Conservation (phyloP, 2,329 filamentous ascomycete genomes). For the Fusarium sp. region DNA sequence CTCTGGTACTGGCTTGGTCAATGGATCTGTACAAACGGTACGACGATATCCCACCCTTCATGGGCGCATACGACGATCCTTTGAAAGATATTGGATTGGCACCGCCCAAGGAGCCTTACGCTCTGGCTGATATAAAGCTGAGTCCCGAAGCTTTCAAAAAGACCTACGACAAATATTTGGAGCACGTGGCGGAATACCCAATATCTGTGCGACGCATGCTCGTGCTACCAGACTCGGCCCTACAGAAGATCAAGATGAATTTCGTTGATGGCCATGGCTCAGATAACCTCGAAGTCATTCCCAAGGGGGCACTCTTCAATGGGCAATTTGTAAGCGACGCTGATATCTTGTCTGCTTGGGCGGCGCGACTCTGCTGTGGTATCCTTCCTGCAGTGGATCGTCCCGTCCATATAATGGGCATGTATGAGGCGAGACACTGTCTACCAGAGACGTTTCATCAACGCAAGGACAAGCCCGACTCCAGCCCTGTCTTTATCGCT, state of each 20-base stretch:
- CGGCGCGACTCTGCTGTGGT: conserved; percentile 6
- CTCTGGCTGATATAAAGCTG: background rate
- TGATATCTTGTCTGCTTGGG: conserved; percentile 5
- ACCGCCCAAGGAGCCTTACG: background rate
- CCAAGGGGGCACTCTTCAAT: conserved; percentile 8
- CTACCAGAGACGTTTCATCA: conserved; percentile 5
- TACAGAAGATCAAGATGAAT: conserved; percentile 7
- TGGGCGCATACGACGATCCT: conserved; percentile 11
- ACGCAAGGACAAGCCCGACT: conserved; percentile 4
- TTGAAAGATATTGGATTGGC: background rate
- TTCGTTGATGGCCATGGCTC: background rate
- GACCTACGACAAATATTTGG: conserved; percentile 5
- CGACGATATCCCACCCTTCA: conserved; percentile 4
- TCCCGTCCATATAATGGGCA: conserved; percentile 10
- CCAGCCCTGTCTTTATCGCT: conserved; percentile 4
- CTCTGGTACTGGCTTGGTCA: conserved; percentile 7
- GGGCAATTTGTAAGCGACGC: conserved; percentile 8
- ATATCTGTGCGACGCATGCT: conserved; percentile 5
- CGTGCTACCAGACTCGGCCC: background rate
- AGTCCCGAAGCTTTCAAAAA: conserved; percentile 4
- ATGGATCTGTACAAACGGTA: conserved; percentile 3
- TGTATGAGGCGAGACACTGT: conserved; percentile 15
- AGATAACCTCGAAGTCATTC: background rate
- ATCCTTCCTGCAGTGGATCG: conserved; percentile 6
- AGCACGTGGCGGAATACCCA: conserved; percentile 2